Evolutionary conservation across 352 stramenopile species (phyloP).

Genomic region (Detonula confervacea): DNA sequence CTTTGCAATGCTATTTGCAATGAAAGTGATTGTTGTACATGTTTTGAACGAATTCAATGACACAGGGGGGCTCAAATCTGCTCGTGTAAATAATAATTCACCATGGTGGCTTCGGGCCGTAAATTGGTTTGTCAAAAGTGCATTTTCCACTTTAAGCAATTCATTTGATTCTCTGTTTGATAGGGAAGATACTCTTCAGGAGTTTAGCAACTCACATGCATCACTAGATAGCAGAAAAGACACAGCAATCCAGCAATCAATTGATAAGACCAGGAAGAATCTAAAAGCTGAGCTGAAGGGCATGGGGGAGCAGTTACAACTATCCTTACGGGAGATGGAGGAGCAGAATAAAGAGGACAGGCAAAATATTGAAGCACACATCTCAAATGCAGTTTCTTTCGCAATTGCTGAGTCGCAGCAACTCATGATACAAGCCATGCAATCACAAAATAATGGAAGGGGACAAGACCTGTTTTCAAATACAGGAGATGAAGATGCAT

Average conservation of each 20-base stretch:
- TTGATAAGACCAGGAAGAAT: slow-evolving; percentile 33
- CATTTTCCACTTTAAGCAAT: slow-evolving; percentile 19
- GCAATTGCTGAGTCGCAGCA: slow-evolving; percentile 1
- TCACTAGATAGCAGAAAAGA: slow-evolving; percentile 9
- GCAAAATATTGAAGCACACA: slow-evolving; percentile 17
- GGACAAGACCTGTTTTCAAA: too few species aligned
- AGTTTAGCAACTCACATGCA: too few species aligned
- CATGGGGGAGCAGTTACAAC: slow-evolving; percentile 19
- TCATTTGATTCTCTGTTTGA: slow-evolving; percentile 27
- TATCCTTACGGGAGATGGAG: slow-evolving; percentile 15
- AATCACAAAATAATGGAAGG: too few species aligned
- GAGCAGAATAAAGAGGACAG: slow-evolving; percentile 27
- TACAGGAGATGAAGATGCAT: too few species aligned
- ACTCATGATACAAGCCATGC: too few species aligned
- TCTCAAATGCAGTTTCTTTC: slow-evolving; percentile 8
- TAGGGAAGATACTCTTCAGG: slow-evolving; percentile 16
- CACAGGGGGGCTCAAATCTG: slow-evolving; percentile 9
- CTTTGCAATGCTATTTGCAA: slow-evolving; percentile 13
- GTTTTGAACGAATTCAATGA: slow-evolving; percentile 34
- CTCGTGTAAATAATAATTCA: neutral
- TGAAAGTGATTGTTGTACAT: slow-evolving; percentile 12
- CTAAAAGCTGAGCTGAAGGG: slow-evolving; percentile 24
- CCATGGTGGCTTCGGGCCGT: neutral
- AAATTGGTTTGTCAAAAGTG: slow-evolving; percentile 26
- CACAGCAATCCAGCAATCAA: slow-evolving; percentile 12